Base-by-base conservation (phyloP, 2,329 filamentous ascomycete genomes). In the Verticillium albo-atrum region DNA sequence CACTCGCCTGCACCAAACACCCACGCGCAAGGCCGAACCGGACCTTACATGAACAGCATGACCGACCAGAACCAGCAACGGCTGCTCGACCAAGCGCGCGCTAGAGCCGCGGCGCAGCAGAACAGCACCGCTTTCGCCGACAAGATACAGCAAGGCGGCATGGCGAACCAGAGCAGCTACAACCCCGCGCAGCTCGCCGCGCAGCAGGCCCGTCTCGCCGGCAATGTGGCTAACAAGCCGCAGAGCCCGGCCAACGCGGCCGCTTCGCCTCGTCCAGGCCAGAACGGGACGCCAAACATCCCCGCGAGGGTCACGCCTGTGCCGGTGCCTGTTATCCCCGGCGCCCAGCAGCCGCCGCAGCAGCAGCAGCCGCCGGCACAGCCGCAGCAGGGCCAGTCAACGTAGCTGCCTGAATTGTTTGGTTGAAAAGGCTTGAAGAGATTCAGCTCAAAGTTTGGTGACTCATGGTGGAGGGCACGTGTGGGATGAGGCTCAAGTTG, bases 11-110 rank as follows among this genome's bases (percentile, higher is more conserved):
- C 30, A 68, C 62, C 58, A 72, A 76, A 63, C 72, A 71, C 60
- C 58, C 58, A 54, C 61, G 59, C 61, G 4, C 69, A 73, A 26
- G 75, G 74, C 17, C 68, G 77, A 4, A 75, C 77, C 3, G 79
- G 79, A 14, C 7, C 25, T 32, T 82, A 80, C 60, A 77, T 79
- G 54, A 80, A 77, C 5, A 77, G 81, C 54, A 80, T 81, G 66
- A 75, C 77, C 37, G 78, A 81, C 63, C 51, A 53, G 51, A 53
- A 53, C 26, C 79, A 82, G 65, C 77, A 79, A 65, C 77, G 79
- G 58, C 76, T 81, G 54, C 71, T 81, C 67, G 79, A 83, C 57
- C 80, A 82, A 67, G 79, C 80, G 7, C 78, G 79, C 58, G 79
- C 78, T 3, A 71, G 79, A 27, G 75, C 77, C 15, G 77, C 77